phyloP scores from a whole-genome alignment of 345 rosid genomes.

The Kernera saxatilis region DNA sequence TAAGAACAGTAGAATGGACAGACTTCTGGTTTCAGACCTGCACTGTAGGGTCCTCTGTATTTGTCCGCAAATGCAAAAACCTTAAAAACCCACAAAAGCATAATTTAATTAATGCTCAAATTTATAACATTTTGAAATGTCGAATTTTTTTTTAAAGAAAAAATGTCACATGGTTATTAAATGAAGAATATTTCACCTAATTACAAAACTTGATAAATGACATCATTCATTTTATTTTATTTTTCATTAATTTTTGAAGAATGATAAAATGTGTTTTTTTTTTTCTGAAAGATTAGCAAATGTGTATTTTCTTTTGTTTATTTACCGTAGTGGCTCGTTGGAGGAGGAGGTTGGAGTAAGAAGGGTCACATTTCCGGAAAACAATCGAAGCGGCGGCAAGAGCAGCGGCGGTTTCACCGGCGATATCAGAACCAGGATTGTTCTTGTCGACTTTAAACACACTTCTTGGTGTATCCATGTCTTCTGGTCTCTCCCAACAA shows the following conservation, averaged over 20 bases:
- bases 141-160: not conserved
- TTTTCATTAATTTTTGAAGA: too few relatives aligned
- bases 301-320: not conserved
- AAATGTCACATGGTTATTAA: not conserved
- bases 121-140: not conserved
- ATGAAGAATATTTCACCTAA: not conserved
- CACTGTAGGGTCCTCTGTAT: slow-evolving; percentile 65
- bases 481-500: slow-evolving; percentile 97
- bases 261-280: not conserved
- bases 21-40: slow-evolving; percentile 42
- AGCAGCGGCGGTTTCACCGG: slow-evolving; percentile 86
- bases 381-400: slow-evolving; percentile 78
- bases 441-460: slow-evolving; percentile 46
- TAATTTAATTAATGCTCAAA: not conserved
- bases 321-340: slow-evolving; percentile 47
- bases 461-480: slow-evolving; percentile 82
- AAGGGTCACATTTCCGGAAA: slow-evolving; percentile 40
- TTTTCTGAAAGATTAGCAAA: too few relatives aligned
- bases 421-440: slow-evolving; percentile 76
- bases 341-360: slow-evolving; percentile 48
- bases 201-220: too few relatives aligned
- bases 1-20: slow-evolving; percentile 82
- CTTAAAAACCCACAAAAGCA: slow-evolving; percentile 32
- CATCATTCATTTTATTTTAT: too few relatives aligned
- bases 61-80: slow-evolving; percentile 69